phyloP scores from a whole-genome alignment of 1,284 basidiomycete species.

The Cutaneotrichosporon daszewskae region DNA sequence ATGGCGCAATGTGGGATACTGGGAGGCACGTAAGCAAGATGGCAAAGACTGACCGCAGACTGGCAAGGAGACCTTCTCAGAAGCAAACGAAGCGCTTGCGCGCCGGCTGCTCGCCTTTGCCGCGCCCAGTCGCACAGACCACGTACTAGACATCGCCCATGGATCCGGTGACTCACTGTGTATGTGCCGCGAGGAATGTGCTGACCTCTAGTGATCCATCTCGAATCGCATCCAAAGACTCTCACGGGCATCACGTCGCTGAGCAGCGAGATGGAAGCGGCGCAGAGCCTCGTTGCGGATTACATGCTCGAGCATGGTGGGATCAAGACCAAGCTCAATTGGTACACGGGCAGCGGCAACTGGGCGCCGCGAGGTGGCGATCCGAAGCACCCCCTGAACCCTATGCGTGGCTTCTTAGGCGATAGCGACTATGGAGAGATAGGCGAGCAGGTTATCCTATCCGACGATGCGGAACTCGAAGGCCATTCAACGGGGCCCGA shows the following conservation, averaged over 20 bases:
- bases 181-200: not conserved
- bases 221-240: constrained; percentile 40
- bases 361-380: constrained; percentile 22
- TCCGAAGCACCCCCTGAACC: constrained; percentile 39
- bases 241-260: constrained; percentile 62
- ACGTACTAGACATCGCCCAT: constrained; percentile 63
- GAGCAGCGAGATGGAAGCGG: constrained; percentile 51
- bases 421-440: not conserved
- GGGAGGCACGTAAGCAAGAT: constrained; percentile 15
- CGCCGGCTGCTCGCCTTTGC: constrained; percentile 53
- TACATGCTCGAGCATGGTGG: constrained; percentile 4
- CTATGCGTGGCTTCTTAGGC: constrained; percentile 27
- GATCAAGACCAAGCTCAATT: constrained; percentile 17
- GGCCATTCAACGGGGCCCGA: constrained; percentile 4
- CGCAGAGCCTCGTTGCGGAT: constrained; percentile 50
- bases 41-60: not conserved
- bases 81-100: constrained; percentile 61
- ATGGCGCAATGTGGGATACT: constrained; percentile 45
- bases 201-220: constrained; percentile 48
- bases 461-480: not conserved
- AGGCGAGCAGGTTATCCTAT: not conserved
- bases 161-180: constrained; percentile 66
- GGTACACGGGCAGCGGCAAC: constrained; percentile 19
- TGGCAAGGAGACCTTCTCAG: constrained; percentile 24
- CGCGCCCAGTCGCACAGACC: constrained; percentile 44